These are phyloP conservation scores for Cubamyces sp. DNA, from an alignment of 768 basidiomycete genomes.

Conservation along the genomic window DNA sequence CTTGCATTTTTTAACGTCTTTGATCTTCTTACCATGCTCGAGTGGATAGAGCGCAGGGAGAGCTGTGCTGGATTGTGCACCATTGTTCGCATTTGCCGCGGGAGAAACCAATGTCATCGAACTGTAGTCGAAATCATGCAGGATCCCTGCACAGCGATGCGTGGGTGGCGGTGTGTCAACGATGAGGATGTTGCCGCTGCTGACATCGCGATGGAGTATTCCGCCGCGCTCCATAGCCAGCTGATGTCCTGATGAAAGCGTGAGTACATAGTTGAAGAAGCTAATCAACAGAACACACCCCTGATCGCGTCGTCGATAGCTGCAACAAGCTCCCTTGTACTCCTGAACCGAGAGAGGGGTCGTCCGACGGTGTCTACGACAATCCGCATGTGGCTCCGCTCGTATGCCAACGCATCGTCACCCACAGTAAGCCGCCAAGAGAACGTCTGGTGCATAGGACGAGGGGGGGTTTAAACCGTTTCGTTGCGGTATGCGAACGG, in stretches of 20 bases:
- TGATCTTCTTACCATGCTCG: not conserved
- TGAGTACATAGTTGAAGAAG: not conserved
- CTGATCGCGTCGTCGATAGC: constrained; percentile 19
- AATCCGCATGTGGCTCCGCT: constrained; percentile 21
- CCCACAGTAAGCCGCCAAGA: not conserved
- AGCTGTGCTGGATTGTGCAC: not conserved
- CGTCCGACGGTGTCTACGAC: constrained; percentile 14
- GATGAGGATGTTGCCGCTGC: constrained; percentile 9
- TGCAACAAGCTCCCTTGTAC: constrained; percentile 17
- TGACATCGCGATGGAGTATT: constrained; percentile 1
- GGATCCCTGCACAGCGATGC: not conserved
- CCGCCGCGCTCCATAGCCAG: not conserved
- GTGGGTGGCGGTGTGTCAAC: not conserved
- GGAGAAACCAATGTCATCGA: not conserved
- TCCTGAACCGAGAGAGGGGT: constrained; percentile 9
- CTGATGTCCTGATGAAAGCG: not conserved
- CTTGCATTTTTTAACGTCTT: not conserved
- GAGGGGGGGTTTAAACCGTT: not conserved
- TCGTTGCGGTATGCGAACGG: too few species aligned
- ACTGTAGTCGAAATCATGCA: constrained; percentile 8
- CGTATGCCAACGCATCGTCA: not conserved
- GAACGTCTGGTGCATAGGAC: constrained; percentile 11
- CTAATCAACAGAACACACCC: not conserved
- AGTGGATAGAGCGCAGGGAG: not conserved
- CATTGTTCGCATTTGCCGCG: too few species aligned